Evolutionary conservation across 1,284 basidiomycete genomes (phyloP).

Genomic region (Ustilago loliicola): DNA sequence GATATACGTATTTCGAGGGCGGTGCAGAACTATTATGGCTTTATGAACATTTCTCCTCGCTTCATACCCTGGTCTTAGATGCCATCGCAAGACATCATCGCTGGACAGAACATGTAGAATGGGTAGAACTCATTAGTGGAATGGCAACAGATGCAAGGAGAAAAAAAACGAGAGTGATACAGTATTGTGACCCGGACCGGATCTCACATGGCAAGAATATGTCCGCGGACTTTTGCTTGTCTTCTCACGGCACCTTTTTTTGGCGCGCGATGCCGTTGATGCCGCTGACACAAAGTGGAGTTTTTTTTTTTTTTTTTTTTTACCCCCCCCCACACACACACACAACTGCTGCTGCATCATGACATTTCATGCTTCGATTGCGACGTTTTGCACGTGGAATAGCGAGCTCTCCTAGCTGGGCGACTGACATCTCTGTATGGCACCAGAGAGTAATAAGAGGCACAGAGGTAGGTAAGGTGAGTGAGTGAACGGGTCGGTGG

Average conservation of each 20-base stretch:
- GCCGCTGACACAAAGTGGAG: constrained; percentile 27
- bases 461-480: no score
- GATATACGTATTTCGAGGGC: constrained; percentile 13
- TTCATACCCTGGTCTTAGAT: constrained; percentile 32
- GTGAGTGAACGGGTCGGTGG: no score
- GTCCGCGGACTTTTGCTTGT: constrained; percentile 10
- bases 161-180: no score
- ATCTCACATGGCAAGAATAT: background rate
- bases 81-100: background rate
- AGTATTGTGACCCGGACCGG: background rate
- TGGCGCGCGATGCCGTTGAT: constrained; percentile 29
- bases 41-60: constrained; percentile 18
- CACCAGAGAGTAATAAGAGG: no score
- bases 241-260: constrained; percentile 10
- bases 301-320: constrained; percentile 3
- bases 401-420: background rate
- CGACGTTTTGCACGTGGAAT: background rate
- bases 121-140: no score
- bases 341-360: constrained; percentile 1
- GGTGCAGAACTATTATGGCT: constrained; percentile 49
- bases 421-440: background rate
- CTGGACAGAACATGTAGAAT: background rate
- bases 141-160: no score
- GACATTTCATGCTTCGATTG: constrained; percentile 8
- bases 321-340: constrained; percentile 11